Evolutionary conservation across 2,329 filamentous ascomycete genomes (phyloP), one percentile per base, ranked within the genome.

Genomic region (Stemphylium beticola): DNA sequence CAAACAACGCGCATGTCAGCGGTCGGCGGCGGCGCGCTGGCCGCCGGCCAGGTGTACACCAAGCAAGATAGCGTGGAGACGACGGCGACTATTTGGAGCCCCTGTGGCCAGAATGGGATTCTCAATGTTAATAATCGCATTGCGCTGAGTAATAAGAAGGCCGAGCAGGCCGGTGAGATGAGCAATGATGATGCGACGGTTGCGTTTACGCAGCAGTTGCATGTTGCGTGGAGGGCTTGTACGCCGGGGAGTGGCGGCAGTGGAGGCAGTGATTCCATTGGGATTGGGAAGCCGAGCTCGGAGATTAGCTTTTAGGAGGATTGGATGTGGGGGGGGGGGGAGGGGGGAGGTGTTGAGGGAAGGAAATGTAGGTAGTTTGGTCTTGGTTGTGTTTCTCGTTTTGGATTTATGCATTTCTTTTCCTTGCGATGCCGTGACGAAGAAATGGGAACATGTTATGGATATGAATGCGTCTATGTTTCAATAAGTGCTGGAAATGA

Each of bases 41-140:
- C 60, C 43, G 66, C 69, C 36, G 74, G 67, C 46, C 62, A 69
- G 31, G 70, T 82, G 68, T 83, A 82, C 72, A 71, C 72, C 58
- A 77, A 79, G 70, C 75, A 76, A 42, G 80, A 82, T 65, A 64
- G 66, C 11, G 55, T 73, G 39, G 71, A 73, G 63, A 72, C 71
- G 12, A 72, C 69, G 0, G 67, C 70, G 2, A 67, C 65, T 37
- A 61, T 72, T 53, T 73, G 71, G 71, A 72, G 68, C 8, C 71
- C 71, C 0, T 73, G 71, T 57, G 71, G 71, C 51, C 65, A 54
- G 49, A 70, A 58, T 41, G 71, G 71, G 12, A 66, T 73, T 44
- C 61, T 73, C 37, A 72, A 72, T 53, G 64, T 73, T 55, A 73
- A 73, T 57, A 72, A 72, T 61, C 64, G 69, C 17, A 61, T 73